Conservation (phyloP, 164 flowering plant species). For the Vitis riparia region DNA sequence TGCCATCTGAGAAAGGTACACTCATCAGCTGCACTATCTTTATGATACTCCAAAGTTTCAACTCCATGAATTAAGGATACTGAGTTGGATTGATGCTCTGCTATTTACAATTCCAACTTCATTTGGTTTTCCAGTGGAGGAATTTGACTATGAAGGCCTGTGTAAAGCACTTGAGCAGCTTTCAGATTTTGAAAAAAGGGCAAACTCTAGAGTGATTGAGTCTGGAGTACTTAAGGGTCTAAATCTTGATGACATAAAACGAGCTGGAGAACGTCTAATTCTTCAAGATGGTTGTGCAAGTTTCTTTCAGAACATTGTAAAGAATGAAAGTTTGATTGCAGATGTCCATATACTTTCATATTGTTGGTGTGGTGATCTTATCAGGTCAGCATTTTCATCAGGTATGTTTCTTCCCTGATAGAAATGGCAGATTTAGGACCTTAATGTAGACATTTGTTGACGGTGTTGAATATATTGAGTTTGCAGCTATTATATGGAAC, state of each 20-base stretch:
- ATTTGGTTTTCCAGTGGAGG: constrained; percentile 45
- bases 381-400: constrained; percentile 80
- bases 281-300: constrained; percentile 36
- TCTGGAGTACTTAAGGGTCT: constrained; percentile 85
- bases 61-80: neutral
- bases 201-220: constrained; percentile 69
- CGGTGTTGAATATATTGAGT: neutral
- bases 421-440: neutral
- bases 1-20: constrained; percentile 60
- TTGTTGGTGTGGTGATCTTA: constrained; percentile 96
- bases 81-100: neutral
- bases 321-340: constrained; percentile 50
- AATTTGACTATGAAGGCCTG: constrained; percentile 56
- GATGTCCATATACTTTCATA: constrained; percentile 75
- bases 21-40: neutral
- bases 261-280: constrained; percentile 66
- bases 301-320: constrained; percentile 52
- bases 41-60: constrained; percentile 1
- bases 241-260: constrained; percentile 73
- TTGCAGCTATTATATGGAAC: neutral
- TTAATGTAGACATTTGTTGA: neutral
- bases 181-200: constrained; percentile 75
- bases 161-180: constrained; percentile 64
- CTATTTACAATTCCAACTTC: constrained; percentile 1
- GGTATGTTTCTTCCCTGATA: constrained; percentile 41